phyloP scores from a whole-genome alignment of 1,284 basidiomycete species.

The Spongispora temasekensis region DNA sequence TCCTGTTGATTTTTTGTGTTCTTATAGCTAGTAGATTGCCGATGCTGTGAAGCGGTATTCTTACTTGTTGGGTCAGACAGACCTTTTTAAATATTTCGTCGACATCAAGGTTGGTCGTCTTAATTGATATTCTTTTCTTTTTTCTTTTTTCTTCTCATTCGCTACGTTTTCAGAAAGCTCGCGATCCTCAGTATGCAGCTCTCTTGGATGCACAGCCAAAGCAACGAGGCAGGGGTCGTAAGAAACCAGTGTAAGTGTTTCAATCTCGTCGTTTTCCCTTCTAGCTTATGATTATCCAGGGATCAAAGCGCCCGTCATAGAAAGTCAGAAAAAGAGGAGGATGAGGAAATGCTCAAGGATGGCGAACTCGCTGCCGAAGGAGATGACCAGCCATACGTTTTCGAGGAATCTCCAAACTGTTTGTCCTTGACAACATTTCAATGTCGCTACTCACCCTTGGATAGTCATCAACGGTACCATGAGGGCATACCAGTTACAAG shows the following conservation, averaged over 20 bases:
- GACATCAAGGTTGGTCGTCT: constrained; percentile 76
- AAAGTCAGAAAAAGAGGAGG: constrained; percentile 98
- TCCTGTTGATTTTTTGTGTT: neutral
- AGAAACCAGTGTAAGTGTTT: constrained; percentile 67
- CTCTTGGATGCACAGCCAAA: constrained; percentile 85
- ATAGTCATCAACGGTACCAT: constrained; percentile 87
- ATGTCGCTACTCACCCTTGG: constrained; percentile 1
- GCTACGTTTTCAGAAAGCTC: constrained; percentile 60
- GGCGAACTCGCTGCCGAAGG: constrained; percentile 78
- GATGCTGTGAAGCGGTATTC: constrained; percentile 95
- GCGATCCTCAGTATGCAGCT: constrained; percentile 93
- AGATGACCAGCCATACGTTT: constrained; percentile 86
- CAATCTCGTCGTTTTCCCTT: neutral
- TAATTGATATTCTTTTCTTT: neutral
- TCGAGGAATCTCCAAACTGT: constrained; percentile 92
- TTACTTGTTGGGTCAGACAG: constrained; percentile 93
- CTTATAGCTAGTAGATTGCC: constrained; percentile 57
- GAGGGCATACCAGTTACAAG: constrained; percentile 95
- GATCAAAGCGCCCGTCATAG: constrained; percentile 83
- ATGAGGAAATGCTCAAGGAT: constrained; percentile 91
- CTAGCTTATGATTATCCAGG: constrained; percentile 36
- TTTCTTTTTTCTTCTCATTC: constrained; percentile 9
- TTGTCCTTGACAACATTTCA: constrained; percentile 30
- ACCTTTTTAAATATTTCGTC: constrained; percentile 94
- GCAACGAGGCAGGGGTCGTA: constrained; percentile 78